phyloP scores from a whole-genome alignment of 2,329 filamentous ascomycete species.

The Blumeriella jaapii region DNA sequence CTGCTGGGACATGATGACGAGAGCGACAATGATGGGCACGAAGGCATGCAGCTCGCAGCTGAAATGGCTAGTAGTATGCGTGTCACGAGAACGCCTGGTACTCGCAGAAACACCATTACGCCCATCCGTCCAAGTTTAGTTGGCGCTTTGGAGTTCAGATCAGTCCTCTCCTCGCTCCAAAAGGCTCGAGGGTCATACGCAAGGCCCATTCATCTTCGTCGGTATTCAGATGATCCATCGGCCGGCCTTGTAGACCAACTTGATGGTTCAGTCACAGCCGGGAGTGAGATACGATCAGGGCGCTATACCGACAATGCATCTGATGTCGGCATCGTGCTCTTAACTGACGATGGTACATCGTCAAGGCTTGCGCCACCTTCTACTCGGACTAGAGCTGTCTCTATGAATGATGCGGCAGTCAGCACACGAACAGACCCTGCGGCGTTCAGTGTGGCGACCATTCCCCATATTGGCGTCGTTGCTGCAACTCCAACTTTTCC shows the following conservation, averaged over 20 bases:
- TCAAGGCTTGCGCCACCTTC: constrained; percentile 10
- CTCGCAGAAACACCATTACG: constrained; percentile 62
- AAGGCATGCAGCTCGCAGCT: constrained; percentile 57
- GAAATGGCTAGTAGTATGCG: constrained; percentile 93
- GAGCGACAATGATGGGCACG: constrained; percentile 40
- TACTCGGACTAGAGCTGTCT: constrained; percentile 22
- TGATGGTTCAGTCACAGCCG: constrained; percentile 27
- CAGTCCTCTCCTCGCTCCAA: constrained; percentile 77
- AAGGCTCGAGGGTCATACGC: constrained; percentile 67
- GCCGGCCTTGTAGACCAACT: constrained; percentile 16
- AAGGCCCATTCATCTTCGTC: constrained; percentile 54
- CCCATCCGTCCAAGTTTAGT: constrained; percentile 88
- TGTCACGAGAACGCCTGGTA: constrained; percentile 55
- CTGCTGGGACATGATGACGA: constrained; percentile 30
- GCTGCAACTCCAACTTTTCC: constrained; percentile 32
- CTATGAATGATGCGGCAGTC: constrained; percentile 22
- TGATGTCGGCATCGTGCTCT: constrained; percentile 30
- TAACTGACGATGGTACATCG: constrained; percentile 15
- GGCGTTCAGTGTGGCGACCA: constrained; percentile 19
- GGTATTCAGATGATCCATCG: constrained; percentile 51
- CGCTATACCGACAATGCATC: constrained; percentile 26
- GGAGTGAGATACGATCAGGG: constrained; percentile 29
- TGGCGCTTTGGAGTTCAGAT: constrained; percentile 86
- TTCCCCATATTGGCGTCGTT: constrained; percentile 25
- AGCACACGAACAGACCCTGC: constrained; percentile 14